These are phyloP conservation scores for Tylopilus rubrobrunneus DNA, from an alignment of 768 basidiomycete species.

Conservation along the genomic window DNA sequence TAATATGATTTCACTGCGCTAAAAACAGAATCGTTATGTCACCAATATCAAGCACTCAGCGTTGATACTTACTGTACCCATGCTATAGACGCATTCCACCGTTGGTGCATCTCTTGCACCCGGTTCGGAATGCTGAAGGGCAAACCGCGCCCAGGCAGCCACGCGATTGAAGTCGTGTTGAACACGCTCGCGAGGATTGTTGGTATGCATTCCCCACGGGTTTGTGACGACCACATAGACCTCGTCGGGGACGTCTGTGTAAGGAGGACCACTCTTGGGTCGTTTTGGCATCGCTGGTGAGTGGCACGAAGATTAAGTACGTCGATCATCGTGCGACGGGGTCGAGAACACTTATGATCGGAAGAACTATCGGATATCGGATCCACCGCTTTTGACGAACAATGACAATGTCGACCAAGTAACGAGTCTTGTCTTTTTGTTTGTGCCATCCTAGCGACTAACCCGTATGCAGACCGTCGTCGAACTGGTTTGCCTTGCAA, in stretches of 20 bases:
- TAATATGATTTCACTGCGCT: conserved; percentile 30
- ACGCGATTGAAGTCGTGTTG: conserved; percentile 19
- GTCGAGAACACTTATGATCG: background rate
- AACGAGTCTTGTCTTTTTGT: conserved; percentile 5
- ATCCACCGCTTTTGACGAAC: conserved; percentile 3
- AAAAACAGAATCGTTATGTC: background rate
- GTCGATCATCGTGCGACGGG: background rate
- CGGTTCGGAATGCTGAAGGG: conserved; percentile 20
- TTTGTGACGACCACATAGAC: conserved; percentile 22
- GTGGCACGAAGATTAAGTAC: conserved; percentile 2
- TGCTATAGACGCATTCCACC: conserved; percentile 24
- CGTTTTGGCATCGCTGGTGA: conserved; percentile 15
- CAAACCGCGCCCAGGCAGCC: conserved; percentile 23
- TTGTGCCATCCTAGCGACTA: conserved; percentile 2
- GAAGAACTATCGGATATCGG: background rate
- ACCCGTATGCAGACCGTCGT: conserved; percentile 34
- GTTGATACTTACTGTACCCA: conserved; percentile 29
- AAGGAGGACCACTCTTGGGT: conserved; percentile 27
- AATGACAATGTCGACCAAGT: conserved; percentile 4
- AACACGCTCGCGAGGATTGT: conserved; percentile 2
- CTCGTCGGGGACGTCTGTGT: conserved; percentile 17
- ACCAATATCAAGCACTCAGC: too few relatives aligned
- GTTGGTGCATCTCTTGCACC: conserved; percentile 8
- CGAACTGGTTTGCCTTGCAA: conserved; percentile 54
- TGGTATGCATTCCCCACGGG: conserved; percentile 22